phyloP scores from a whole-genome alignment of 257 asterid genomes.

The Lycium barbarum region DNA sequence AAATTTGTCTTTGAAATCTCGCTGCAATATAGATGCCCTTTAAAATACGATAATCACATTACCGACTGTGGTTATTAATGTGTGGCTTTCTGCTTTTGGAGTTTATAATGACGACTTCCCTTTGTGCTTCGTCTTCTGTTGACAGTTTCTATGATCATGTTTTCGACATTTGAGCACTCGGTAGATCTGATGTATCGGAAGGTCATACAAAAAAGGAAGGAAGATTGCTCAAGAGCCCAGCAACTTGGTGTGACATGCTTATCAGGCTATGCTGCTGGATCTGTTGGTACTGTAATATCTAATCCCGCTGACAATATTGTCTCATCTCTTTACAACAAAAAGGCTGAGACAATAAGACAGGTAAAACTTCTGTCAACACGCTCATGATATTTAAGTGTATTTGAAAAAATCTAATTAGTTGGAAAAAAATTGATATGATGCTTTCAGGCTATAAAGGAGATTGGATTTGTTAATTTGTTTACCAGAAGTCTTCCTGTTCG shows the following conservation, averaged over 20 bases:
- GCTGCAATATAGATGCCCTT: neutral
- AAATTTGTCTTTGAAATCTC: slow-evolving; percentile 1
- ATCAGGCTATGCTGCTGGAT: slow-evolving; percentile 57
- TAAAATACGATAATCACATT: neutral
- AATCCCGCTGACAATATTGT: slow-evolving; percentile 56
- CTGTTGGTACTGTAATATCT: slow-evolving; percentile 48
- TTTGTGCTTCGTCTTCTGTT: neutral
- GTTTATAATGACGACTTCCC: neutral
- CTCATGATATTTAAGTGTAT: neutral
- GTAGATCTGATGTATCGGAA: slow-evolving; percentile 46
- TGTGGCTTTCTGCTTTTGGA: slow-evolving; percentile 9
- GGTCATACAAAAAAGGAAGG: slow-evolving; percentile 45
- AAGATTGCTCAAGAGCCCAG: slow-evolving; percentile 49
- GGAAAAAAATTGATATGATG: neutral
- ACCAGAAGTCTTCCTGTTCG: slow-evolving; percentile 57
- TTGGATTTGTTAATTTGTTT: slow-evolving; percentile 48
- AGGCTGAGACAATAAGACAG: slow-evolving; percentile 41
- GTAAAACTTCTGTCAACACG: slow-evolving; percentile 26
- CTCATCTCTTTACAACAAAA: slow-evolving; percentile 44
- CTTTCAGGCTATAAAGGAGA: slow-evolving; percentile 47
- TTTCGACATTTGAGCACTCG: slow-evolving; percentile 53
- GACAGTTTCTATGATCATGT: slow-evolving; percentile 56
- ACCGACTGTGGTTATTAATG: neutral
- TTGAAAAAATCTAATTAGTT: neutral
- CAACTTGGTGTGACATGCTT: slow-evolving; percentile 59